These are phyloP conservation scores for Neurospora sp. DNA, from an alignment of 495 filamentous ascomycete genomes.

Conservation along the genomic window DNA sequence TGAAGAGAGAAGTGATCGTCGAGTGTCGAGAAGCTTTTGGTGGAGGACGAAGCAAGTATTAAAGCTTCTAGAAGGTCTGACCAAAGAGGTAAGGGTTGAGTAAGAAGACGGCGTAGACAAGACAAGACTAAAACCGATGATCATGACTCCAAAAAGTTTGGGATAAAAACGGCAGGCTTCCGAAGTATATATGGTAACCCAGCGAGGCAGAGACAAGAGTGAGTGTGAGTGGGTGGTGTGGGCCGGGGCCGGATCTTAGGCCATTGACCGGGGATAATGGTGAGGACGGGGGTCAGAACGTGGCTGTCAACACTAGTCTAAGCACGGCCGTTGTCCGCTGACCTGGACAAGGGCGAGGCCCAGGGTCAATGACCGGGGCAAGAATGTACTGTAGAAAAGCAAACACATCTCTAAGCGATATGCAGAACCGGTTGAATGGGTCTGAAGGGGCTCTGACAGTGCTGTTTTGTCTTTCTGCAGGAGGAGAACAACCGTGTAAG, in stretches of 20 bases:
- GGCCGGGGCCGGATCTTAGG: not conserved
- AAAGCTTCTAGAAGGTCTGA: slow-evolving; percentile 12
- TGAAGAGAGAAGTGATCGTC: not conserved
- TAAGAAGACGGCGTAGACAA: not conserved
- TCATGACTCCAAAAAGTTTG: not conserved
- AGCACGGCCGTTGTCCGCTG: not conserved
- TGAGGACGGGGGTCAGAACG: not conserved
- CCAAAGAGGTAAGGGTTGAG: slow-evolving; percentile 2
- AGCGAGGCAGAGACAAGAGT: not conserved
- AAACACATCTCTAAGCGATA: not conserved
- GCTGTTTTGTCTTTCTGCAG: not conserved
- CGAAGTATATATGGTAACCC: not conserved
- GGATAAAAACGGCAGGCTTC: not conserved
- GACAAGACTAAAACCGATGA: not conserved
- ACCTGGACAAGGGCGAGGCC: not conserved
- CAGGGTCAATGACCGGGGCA: not conserved
- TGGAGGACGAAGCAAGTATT: not conserved
- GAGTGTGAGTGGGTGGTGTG: not conserved
- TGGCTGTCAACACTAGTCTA: not conserved
- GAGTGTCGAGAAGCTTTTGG: not conserved
- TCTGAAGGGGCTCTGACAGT: not conserved
- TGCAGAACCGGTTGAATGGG: not conserved
- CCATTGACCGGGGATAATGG: not conserved
- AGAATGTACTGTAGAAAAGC: not conserved
- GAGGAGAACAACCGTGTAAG: not conserved